phyloP scores from a whole-genome alignment of 345 rosid species.

The Camelina sativa region DNA sequence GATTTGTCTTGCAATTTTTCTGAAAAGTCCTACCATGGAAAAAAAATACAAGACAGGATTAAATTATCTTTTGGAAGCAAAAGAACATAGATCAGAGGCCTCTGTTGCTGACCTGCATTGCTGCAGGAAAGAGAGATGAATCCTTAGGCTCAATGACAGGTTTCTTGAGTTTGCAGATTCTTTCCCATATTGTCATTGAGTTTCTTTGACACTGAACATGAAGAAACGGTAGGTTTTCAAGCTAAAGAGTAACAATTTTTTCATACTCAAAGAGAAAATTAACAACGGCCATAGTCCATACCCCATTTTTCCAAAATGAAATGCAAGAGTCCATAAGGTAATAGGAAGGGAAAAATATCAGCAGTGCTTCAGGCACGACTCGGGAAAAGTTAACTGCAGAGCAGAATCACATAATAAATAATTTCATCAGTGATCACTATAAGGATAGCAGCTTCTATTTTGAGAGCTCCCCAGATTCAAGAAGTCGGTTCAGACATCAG shows the following conservation, averaged over 20 bases:
- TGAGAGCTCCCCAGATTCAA: conserved; percentile 13
- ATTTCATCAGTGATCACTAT: background rate
- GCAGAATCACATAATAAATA: conserved; percentile 29
- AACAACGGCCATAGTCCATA: conserved; percentile 55
- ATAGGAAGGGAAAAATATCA: conserved; percentile 94
- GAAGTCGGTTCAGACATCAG: conserved; percentile 17
- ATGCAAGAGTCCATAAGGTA: conserved; percentile 88
- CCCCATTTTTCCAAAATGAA: conserved; percentile 83
- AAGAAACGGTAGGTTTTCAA: conserved; percentile 26
- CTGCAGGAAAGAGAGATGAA: conserved; percentile 68
- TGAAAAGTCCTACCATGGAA: conserved; percentile 71
- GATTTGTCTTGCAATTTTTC: conserved; percentile 78
- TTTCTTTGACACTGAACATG: conserved; percentile 56
- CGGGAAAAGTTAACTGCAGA: conserved; percentile 87
- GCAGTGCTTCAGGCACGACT: conserved; percentile 93
- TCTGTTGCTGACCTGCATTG: conserved; percentile 68
- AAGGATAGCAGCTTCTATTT: conserved; percentile 11
- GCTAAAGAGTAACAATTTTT: conserved; percentile 31
- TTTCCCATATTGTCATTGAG: conserved; percentile 88
- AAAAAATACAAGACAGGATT: conserved; percentile 8
- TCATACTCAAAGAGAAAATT: conserved; percentile 24
- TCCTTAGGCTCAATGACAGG: conserved; percentile 97
- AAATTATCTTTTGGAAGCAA: conserved; percentile 22
- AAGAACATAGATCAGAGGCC: conserved; percentile 25
- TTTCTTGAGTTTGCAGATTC: conserved; percentile 89